These are phyloP conservation scores for Chaetomium cochliodes DNA, from an alignment of 495 filamentous ascomycete species.

Conservation along the genomic window DNA sequence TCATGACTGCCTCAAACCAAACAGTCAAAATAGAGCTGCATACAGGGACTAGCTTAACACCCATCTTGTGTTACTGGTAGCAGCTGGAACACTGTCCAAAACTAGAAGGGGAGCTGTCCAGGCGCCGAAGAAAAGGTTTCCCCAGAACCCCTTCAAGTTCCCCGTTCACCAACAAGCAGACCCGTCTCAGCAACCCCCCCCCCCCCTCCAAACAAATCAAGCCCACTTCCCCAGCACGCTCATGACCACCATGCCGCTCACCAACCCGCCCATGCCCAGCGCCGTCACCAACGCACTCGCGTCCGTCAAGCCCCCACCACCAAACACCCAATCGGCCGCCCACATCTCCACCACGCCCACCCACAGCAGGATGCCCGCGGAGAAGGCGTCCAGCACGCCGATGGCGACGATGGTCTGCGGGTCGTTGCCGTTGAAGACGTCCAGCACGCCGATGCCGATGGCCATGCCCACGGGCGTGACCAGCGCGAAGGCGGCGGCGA, in stretches of 20 bases:
- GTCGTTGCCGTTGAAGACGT: slow-evolving; percentile 57
- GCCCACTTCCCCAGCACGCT: not conserved
- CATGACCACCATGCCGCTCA: not conserved
- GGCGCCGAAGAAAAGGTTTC: not conserved
- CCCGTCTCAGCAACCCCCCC: too few species aligned
- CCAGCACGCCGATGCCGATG: slow-evolving; percentile 55
- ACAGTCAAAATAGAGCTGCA: too few species aligned
- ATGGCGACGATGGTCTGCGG: slow-evolving; percentile 53
- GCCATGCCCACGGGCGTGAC: slow-evolving; percentile 59
- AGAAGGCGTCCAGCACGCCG: slow-evolving; percentile 56
- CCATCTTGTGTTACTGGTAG: too few species aligned
- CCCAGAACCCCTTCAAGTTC: not conserved
- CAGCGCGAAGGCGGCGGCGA: slow-evolving; percentile 51
- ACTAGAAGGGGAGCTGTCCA: too few species aligned
- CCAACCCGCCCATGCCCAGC: not conserved
- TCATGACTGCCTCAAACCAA: too few species aligned
- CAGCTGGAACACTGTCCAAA: too few species aligned
- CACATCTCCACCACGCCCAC: slow-evolving; percentile 60
- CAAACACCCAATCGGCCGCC: slow-evolving; percentile 53
- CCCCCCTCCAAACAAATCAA: not conserved
- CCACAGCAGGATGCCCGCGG: slow-evolving; percentile 58
- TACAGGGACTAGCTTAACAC: too few species aligned
- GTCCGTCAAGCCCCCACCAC: slow-evolving; percentile 29
- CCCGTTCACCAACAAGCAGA: too few species aligned
- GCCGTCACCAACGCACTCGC: not conserved